Evolutionary conservation across 1,139 yeast genomes (phyloP), one percentile per base, ranked within the genome.

Genomic region (Candida tetrigidarum): DNA sequence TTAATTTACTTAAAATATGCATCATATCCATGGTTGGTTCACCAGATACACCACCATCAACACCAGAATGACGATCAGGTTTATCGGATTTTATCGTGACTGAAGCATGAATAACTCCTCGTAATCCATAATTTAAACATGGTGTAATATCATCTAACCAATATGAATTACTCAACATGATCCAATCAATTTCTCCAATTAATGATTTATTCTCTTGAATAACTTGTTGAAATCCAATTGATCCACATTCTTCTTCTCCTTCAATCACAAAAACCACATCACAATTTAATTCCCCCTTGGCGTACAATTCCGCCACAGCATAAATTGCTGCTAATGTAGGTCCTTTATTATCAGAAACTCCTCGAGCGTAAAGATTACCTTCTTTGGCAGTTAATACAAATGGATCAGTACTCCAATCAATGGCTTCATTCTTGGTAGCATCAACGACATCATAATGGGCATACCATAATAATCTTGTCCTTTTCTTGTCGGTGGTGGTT

Each of bases 381-480:
- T 93, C 86, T 49, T 77, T 75, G 3, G 96, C 87, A 0, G 86
- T 78, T 63, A 93, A 64, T 23, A 67, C 66, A 62, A 86, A 93
- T 0, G 99, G 98, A 52, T 86, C 84, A 0, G 95, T 80, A 4
- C 72, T 63, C 98, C 98, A 93, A 39, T 69, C 70, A 14, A 74
- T 76, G 3, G 71, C 66, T 41, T 78, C 80, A 34, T 52, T 48
- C 16, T 60, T 66, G 16, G 66, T 60, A 4, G 80, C 80, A 49
- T 81, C 85, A 29, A 93, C 92, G 20, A 93, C 97, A 65, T 93
- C 99, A 62, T 93, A 93, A 70, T 93, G 99, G 1, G 97, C 98
- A 63, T 93, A 93, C 84, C 96, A 93, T 42, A 92, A 62, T 3
- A 91, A 74, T 46, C 85, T 68, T n/a, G 44, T 38, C 29, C 53